Base-by-base conservation (phyloP, 1,139 yeast species). In the Lipomyces yarrowii region DNA sequence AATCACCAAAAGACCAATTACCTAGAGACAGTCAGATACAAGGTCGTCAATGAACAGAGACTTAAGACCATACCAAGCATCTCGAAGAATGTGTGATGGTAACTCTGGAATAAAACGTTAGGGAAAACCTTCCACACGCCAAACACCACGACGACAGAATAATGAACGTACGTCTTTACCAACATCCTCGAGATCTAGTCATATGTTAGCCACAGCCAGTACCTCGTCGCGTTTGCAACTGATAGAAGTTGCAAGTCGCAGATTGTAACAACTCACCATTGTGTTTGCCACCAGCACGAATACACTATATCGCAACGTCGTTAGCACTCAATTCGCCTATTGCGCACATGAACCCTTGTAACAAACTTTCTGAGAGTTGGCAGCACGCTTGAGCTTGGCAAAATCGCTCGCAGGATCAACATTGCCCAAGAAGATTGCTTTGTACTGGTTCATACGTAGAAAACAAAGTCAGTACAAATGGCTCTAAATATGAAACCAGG, bases 221-320 rank as follows among this genome's bases (percentile, higher is more conserved):
- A 8, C n/a, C 18, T 42, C 11, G 18, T 42, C 3, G 48, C 21
- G 10, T 42, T 42, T 42, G 48, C 48, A 18, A 42, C 48, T 15
- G 48, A 18, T 10, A 1, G 48, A 21, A 42, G 48, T 42, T 18
- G 48, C 23, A 42, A 3, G 7, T 42, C 11, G 3, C 48, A 42
- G n/a, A 11, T 15, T 26, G 51, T 3, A 7, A 18, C 8, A 4
- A 57, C 62, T 13, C 42, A 60, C 65, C 99, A 76, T 94, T 94
- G 79, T 94, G 99, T 80, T 94, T 94, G 78, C 99, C 99, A 78
- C 99, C 99, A 55, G 99, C 99, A 81, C 99, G 88, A 74, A 94
- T 93, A 85, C 98, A 94, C 80, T 64, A 57, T 5, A 32, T 15
- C 21, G 15, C 18, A 52, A 1, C n/a, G 13, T 15, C 10, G 15